Evolutionary conservation across 2,329 filamentous ascomycete species (phyloP).

Genomic region (Ceratocystis destructans): DNA sequence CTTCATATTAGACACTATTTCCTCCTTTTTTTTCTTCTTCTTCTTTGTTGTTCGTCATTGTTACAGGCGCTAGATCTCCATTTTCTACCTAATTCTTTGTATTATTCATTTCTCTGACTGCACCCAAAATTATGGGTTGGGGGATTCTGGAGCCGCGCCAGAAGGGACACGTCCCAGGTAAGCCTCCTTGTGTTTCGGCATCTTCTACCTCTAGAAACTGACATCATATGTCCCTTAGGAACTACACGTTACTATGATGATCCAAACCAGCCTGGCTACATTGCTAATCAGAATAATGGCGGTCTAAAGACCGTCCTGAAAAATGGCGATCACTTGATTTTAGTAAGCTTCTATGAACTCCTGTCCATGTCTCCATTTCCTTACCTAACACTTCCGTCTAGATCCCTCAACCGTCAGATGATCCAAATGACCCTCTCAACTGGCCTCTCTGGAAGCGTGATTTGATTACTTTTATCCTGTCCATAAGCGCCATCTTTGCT

Average conservation of each 20-base stretch:
- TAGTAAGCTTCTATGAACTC: slow-evolving; percentile 37
- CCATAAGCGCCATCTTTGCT: slow-evolving; percentile 66
- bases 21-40: neutral
- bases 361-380: neutral
- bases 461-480: slow-evolving; percentile 63
- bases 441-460: slow-evolving; percentile 85
- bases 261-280: slow-evolving; percentile 34
- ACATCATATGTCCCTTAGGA: slow-evolving; percentile 28
- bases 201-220: neutral
- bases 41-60: neutral
- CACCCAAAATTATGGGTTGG: slow-evolving; percentile 33
- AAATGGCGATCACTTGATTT: slow-evolving; percentile 55
- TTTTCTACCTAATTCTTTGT: neutral
- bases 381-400: slow-evolving; percentile 21
- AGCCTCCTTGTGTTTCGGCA: slow-evolving; percentile 18
- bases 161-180: slow-evolving; percentile 62
- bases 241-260: slow-evolving; percentile 54
- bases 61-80: neutral
- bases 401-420: slow-evolving; percentile 73
- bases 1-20: slow-evolving; percentile 6
- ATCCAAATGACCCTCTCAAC: slow-evolving; percentile 73
- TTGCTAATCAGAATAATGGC: slow-evolving; percentile 27
- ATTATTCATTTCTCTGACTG: neutral
- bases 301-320: slow-evolving; percentile 57
- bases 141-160: slow-evolving; percentile 57